Conservation (phyloP, 2,329 filamentous ascomycete genomes). For the Alternaria hordeiaustralica region DNA sequence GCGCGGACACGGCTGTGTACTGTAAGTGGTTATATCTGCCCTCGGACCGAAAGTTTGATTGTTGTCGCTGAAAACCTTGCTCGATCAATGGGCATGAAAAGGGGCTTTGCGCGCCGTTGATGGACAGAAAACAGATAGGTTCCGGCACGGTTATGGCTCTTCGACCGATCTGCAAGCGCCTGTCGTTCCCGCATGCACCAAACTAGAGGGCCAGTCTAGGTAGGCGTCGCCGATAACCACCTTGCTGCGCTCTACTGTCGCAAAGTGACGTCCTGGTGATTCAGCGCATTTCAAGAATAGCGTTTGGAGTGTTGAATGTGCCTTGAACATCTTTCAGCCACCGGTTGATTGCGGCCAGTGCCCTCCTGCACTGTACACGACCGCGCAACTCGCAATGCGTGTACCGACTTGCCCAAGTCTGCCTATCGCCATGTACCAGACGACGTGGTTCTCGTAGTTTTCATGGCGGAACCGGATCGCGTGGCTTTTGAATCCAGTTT, state of each 20-base stretch:
- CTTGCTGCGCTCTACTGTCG: neutral
- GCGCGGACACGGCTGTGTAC: neutral
- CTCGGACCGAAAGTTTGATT: slow-evolving; percentile 1
- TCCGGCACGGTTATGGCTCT: neutral
- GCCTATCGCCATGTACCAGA: neutral
- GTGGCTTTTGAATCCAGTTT: neutral
- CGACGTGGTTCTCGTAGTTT: neutral
- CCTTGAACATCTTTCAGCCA: neutral
- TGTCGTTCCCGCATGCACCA: neutral
- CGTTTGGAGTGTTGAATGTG: neutral
- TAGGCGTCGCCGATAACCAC: neutral
- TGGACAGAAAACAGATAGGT: neutral
- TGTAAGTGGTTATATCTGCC: neutral
- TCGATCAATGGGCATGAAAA: neutral
- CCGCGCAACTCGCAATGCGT: neutral
- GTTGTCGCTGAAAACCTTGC: neutral
- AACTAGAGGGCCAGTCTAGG: neutral
- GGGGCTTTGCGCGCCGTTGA: neutral
- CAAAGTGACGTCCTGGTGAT: neutral
- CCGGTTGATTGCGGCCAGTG: neutral
- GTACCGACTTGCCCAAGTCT: neutral
- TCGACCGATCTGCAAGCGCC: neutral
- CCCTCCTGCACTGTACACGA: neutral
- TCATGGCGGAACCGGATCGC: neutral
- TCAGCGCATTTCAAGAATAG: neutral